Evolutionary conservation across 2,329 filamentous ascomycete species (phyloP).

Genomic region (Cytospora piceicola): DNA sequence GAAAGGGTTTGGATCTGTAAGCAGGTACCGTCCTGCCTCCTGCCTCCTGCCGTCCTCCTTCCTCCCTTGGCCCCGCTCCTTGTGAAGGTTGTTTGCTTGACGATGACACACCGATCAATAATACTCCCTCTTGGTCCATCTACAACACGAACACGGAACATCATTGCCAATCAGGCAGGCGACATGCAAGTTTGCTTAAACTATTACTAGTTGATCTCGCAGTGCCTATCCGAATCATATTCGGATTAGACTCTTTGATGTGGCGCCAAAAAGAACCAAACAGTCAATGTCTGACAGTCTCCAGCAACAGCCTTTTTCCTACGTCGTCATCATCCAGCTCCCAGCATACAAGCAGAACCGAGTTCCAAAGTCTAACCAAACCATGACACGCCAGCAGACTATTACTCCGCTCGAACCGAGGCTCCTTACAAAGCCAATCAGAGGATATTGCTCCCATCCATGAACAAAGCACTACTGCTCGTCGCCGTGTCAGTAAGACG

Average conservation of each 20-base stretch:
- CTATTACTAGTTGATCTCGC: neutral
- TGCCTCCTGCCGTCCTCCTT: too few relatives aligned
- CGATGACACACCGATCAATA: too few relatives aligned
- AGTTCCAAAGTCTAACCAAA: neutral
- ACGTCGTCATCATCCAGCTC: neutral
- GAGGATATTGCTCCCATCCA: neutral
- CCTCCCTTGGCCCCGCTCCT: too few relatives aligned
- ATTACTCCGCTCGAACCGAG: neutral
- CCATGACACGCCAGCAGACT: neutral
- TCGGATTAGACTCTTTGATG: neutral
- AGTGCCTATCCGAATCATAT: neutral
- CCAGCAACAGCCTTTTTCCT: neutral
- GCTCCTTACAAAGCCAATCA: neutral
- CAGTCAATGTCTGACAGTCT: neutral
- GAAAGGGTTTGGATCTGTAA: neutral
- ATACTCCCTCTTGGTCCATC: neutral
- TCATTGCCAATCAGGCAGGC: neutral
- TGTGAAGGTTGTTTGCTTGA: too few relatives aligned
- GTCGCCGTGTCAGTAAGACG: neutral
- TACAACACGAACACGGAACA: neutral
- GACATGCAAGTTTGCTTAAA: neutral
- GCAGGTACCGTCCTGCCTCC: too few relatives aligned
- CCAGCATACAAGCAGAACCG: neutral
- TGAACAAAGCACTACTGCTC: constrained; percentile 1
- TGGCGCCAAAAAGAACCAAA: neutral